Evolutionary conservation across 306 rosid genomes (phyloP), one percentile per base, ranked within the genome.

Genomic region (cucumber (Cucumis sativus)): DNA sequence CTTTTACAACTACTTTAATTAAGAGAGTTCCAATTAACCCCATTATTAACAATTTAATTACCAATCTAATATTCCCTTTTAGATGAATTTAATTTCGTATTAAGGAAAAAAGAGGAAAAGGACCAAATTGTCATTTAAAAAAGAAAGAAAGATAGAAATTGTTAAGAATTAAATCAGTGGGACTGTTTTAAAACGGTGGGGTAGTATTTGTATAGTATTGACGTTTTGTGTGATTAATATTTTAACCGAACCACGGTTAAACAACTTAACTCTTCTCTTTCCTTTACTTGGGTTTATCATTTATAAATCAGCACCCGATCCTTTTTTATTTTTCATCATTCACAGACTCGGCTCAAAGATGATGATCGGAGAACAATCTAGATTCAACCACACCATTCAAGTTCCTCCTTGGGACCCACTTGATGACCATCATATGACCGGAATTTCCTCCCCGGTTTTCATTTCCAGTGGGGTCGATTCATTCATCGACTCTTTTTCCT

Each of bases 401-500:
- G 35, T 75, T 3, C 79, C 79, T 25, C 56, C 55, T 0, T 39
- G 79, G 79, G 79, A 75, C 55, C 67, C 68, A 55, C 68, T 35
- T 55, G 79, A 58, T 11, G 79, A 58, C 63, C 54, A 61, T 7
- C 66, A 47, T 4, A 20, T 20, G 2, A 39, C 33, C 51, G 66
- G 66, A 35, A 28, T 73, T 13, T 73, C 77, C 40, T 58, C 78
- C 1, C 88, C 88, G 5, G 60, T 80, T 78, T 76, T 88, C 62
- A 8, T 69, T 6, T 14, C 79, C 12, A 82, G 78, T 25, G 78
- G 43, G 8, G 79, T 72, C 14, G 87, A 83, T 33, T 76, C 66
- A 6, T 76, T 75, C 66, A 77, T 81, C 5, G 89, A 88, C 45
- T 68, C 84, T 16, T 83, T 80, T 55, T 2, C 84, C 3, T 61